These are phyloP conservation scores for Trametes cubensis DNA, from an alignment of 768 basidiomycete species.

Conservation along the genomic window DNA sequence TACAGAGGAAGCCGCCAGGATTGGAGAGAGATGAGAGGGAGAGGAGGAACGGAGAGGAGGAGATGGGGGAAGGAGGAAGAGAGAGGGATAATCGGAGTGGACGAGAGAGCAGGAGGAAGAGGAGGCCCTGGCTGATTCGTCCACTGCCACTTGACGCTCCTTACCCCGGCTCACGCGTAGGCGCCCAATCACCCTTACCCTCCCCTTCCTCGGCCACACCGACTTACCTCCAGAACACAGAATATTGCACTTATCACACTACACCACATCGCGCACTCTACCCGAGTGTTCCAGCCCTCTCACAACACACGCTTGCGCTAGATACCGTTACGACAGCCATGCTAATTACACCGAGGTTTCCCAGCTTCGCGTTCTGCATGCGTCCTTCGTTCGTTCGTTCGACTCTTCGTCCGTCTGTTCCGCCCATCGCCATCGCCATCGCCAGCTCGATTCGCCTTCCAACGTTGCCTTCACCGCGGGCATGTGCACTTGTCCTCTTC, in stretches of 20 bases:
- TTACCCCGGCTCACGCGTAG: constrained; percentile 11
- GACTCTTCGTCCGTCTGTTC: not conserved
- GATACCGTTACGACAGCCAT: not conserved
- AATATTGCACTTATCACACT: not conserved
- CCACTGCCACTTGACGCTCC: not conserved
- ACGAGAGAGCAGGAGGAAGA: constrained; percentile 4
- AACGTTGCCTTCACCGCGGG: constrained; percentile 29
- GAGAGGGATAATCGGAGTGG: not conserved
- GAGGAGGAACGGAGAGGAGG: constrained; percentile 5
- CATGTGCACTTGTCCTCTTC: constrained; percentile 54
- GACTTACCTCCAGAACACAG: not conserved
- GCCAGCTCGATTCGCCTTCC: not conserved
- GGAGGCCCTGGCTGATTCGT: constrained; percentile 6
- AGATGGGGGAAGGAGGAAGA: not conserved
- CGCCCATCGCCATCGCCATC: not conserved
- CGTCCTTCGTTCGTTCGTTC: not conserved
- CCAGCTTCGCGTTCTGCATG: constrained; percentile 15
- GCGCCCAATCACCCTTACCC: constrained; percentile 20
- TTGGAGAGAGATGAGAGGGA: constrained; percentile 10
- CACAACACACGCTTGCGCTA: too few species aligned
- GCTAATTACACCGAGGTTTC: constrained; percentile 24
- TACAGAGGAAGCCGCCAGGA: constrained; percentile 21
- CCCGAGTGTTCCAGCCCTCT: too few species aligned
- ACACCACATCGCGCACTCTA: constrained; percentile 7
- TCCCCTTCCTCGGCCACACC: not conserved